phyloP scores from a whole-genome alignment of 164 flowering plant species.

The Vitis cinerea region DNA sequence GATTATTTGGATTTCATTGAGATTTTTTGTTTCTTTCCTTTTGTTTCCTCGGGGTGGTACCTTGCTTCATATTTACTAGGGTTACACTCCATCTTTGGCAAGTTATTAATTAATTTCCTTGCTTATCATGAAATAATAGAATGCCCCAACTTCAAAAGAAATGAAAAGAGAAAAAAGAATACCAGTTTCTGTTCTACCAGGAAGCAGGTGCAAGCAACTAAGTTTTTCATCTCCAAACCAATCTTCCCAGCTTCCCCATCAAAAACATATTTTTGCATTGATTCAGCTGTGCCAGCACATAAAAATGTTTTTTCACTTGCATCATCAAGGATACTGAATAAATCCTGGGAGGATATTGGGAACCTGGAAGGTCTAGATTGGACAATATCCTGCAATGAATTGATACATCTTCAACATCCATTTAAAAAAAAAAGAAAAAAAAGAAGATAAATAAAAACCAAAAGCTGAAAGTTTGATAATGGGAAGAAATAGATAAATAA shows the following conservation, averaged over 20 bases:
- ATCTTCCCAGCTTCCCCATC: conserved; percentile 82
- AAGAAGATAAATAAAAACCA: background rate
- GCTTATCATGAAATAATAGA: background rate
- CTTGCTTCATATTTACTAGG: no score
- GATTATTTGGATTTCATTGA: no score
- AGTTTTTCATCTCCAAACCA: conserved; percentile 70
- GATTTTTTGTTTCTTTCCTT: no score
- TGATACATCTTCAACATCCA: conserved; percentile 7
- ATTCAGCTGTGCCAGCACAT: conserved; percentile 67
- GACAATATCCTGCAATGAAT: conserved; percentile 62
- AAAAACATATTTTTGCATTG: conserved; percentile 75
- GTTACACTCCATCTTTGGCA: no score
- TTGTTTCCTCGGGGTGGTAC: no score
- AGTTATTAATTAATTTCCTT: no score
- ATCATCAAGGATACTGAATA: conserved; percentile 79
- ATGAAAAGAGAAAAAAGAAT: conserved; percentile 8
- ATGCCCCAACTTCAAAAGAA: background rate
- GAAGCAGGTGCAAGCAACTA: conserved; percentile 80
- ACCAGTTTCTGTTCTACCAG: conserved; percentile 87
- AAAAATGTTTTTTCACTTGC: conserved; percentile 89
- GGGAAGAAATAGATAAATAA: background rate
- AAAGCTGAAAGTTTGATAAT: background rate
- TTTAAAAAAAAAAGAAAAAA: background rate
- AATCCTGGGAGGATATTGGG: conserved; percentile 63
- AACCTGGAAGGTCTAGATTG: conserved; percentile 61